A percentile compares a stretch with the other conserved stretches of the same genome.
These are phyloP conservation scores for Plasmopara muralis DNA, from an alignment of 352 stramenopile species.

Conservation along the genomic window DNA sequence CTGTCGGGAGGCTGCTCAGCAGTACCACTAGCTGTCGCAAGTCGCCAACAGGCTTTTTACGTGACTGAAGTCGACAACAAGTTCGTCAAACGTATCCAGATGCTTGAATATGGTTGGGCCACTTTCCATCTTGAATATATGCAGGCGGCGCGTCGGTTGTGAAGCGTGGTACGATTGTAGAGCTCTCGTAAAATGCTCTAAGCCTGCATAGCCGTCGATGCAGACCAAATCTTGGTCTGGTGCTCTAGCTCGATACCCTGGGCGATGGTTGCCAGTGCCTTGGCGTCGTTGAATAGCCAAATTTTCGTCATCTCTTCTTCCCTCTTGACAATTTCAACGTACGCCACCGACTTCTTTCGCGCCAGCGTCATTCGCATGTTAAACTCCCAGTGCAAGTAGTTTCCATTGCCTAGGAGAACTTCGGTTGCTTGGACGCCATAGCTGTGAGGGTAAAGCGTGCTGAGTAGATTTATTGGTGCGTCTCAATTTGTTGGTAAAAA, in stretches of 20 bases:
- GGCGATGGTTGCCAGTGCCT: background rate
- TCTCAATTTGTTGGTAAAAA: too few relatives aligned
- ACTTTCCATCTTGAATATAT: background rate
- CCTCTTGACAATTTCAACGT: too few relatives aligned
- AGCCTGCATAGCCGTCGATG: background rate
- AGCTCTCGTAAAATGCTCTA: background rate
- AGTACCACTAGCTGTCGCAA: background rate
- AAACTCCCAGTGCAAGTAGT: too few relatives aligned
- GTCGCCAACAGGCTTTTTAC: background rate
- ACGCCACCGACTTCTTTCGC: too few relatives aligned
- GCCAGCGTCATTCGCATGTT: too few relatives aligned
- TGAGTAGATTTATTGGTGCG: too few relatives aligned
- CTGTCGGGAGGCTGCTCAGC: background rate
- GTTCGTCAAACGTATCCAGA: background rate
- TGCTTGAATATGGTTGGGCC: background rate
- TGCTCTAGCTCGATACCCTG: background rate
- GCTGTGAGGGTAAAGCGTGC: too few relatives aligned
- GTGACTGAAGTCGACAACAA: background rate
- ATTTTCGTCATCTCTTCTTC: background rate
- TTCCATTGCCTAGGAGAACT: too few relatives aligned
- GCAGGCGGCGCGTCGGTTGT: background rate
- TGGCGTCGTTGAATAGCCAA: background rate
- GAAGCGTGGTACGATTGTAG: background rate
- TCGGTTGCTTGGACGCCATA: too few relatives aligned
- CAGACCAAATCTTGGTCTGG: background rate